Evolutionary conservation across 1,284 basidiomycete species (phyloP).

Genomic region (Apiotrichum montevideense): DNA sequence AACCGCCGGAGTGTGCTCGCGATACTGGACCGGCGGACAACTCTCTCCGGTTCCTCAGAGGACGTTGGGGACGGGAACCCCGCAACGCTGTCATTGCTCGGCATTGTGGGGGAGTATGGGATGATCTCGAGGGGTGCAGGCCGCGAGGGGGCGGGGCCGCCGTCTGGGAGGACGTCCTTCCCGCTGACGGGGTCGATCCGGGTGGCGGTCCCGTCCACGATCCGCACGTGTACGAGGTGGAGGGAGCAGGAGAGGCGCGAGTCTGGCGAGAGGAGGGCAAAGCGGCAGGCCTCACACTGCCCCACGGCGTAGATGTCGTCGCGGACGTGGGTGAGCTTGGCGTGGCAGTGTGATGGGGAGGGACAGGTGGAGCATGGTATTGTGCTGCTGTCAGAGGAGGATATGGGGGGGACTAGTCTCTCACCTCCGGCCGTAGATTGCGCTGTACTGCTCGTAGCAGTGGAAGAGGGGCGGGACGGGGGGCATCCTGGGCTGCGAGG

Average conservation of each 20-base stretch:
- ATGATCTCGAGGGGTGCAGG: too few relatives aligned
- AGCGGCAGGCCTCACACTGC: conserved; percentile 1
- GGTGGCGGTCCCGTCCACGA: background rate
- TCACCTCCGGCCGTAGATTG: background rate
- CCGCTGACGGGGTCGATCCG: background rate
- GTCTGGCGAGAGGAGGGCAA: background rate
- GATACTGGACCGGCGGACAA: too few relatives aligned
- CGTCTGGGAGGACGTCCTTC: too few relatives aligned
- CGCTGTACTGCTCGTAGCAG: background rate
- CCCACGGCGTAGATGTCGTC: background rate
- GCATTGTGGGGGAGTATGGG: too few relatives aligned
- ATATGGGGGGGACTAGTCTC: background rate
- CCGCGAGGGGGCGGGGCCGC: too few relatives aligned
- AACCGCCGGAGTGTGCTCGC: too few relatives aligned
- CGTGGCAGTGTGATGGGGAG: background rate
- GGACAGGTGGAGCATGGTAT: background rate
- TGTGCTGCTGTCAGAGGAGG: background rate
- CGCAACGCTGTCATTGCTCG: too few relatives aligned
- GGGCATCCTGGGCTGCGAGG: background rate
- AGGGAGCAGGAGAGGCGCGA: background rate
- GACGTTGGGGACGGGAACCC: too few relatives aligned
- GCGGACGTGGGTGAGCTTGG: background rate
- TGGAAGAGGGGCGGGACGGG: background rate
- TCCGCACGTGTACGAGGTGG: background rate
- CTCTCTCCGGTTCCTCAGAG: too few relatives aligned